phyloP scores from a whole-genome alignment of 306 rosid genomes.

The Fragaria nilgerrensis region DNA sequence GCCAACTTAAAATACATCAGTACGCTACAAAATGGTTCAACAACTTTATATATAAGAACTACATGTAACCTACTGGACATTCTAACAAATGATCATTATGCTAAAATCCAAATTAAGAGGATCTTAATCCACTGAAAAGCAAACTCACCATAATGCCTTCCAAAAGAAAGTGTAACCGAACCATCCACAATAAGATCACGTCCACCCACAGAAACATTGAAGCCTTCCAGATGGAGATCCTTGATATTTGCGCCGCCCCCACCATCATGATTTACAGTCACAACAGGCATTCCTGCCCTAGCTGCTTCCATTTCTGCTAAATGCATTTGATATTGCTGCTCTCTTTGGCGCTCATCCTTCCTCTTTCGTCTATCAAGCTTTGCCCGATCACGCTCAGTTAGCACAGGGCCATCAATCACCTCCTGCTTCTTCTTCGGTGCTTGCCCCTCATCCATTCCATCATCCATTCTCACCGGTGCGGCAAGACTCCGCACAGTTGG shows the following conservation, averaged over 20 bases:
- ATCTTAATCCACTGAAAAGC: not conserved
- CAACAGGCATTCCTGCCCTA: conserved; percentile 92
- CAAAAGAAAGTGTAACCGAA: conserved; percentile 78
- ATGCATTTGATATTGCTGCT: conserved; percentile 87
- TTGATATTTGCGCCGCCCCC: conserved; percentile 67
- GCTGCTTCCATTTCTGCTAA: conserved; percentile 92
- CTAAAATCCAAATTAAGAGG: not conserved
- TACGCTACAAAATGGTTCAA: not conserved
- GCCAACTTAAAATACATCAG: not conserved
- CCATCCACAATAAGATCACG: conserved; percentile 97
- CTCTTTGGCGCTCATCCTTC: conserved; percentile 95
- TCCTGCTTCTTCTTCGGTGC: conserved; percentile 77
- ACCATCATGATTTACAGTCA: conserved; percentile 66
- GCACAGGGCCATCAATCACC: conserved; percentile 74
- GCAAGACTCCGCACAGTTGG: conserved; percentile 86
- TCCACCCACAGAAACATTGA: conserved; percentile 91
- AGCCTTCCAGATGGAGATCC: conserved; percentile 90
- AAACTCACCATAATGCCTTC: conserved; percentile 90
- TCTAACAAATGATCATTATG: not conserved
- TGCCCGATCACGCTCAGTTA: conserved; percentile 75
- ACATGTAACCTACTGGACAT: not conserved
- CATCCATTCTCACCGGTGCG: conserved; percentile 85
- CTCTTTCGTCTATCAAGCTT: conserved; percentile 84
- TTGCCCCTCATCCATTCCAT: conserved; percentile 78
- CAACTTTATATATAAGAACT: not conserved